Base-by-base conservation (phyloP, 768 basidiomycete species). In the Lactifluus rugatus region DNA sequence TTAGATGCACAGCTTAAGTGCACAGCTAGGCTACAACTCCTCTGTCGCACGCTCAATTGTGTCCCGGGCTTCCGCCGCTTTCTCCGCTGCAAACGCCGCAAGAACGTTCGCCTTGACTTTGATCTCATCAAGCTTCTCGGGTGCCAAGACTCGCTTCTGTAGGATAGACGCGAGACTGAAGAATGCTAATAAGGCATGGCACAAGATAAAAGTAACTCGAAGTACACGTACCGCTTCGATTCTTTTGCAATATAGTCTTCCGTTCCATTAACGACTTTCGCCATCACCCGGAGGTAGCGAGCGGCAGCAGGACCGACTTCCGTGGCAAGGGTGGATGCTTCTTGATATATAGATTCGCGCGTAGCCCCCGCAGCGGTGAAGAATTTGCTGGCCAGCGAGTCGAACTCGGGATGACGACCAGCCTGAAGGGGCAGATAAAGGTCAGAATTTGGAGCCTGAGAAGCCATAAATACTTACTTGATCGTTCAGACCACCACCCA, bases 91-190 rank as follows among this genome's bases (percentile, higher is more conserved):
- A 57, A 92, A 91, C 0, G 87, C 81, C 16, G 72, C 70, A 48
- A 93, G 79, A 65, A 98, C 81, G 75, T 98, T 98, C 54, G 82
- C 78, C 75, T 95, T 97, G 70, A 89, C 80, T 72, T 90, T 88
- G 68, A 97, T 84, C 74, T 97, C 93, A 68, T 99, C 96, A 44
- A 93, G 73, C 74, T 98, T 97, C 42, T 77, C 72, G 0, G 80
- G 77, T 8, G 87, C 77, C 44, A 97, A 75, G n/a, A 76, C 83
- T 49, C 85, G 84, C 71, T 93, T 95, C 66, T 75, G 72, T 57
- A 94, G 77, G 66, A 95, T 88, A 60, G 81, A 80, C 57, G 76
- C 76, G 61, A 93, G 75, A n/a, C 91, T 92, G 58, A 11, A 64
- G 16, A 61, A 41, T 25, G n/a, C 63, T 26, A 70, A 54, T 39